Base-by-base conservation (phyloP, 805 yeast genomes). In the Yarrowia yakushimensis region DNA sequence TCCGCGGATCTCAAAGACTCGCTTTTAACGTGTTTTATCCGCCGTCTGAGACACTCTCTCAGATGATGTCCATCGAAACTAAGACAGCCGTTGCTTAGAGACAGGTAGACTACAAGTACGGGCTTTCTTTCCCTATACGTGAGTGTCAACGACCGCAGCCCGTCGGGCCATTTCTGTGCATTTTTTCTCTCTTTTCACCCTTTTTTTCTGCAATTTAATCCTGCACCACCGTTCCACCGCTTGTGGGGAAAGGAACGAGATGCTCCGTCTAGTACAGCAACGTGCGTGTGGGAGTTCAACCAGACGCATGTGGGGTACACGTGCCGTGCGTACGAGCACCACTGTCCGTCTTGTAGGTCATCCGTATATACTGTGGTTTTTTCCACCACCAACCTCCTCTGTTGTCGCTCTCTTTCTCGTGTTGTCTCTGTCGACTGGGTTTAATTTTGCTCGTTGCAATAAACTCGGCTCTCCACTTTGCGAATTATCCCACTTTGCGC, bases 181-280 rank as follows among this genome's bases (percentile, higher is more conserved):
- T n/a, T n/a, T n/a, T n/a, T n/a, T n/a, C n/a, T n/a, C n/a, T n/a
- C n/a, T n/a, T n/a, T n/a, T n/a, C n/a, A n/a, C n/a, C n/a, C n/a
- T n/a, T n/a, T n/a, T n/a, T n/a, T n/a, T n/a, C n/a, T n/a, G n/a
- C n/a, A n/a, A n/a, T n/a, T n/a, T n/a, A n/a, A n/a, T n/a, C n/a
- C n/a, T 48, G 57, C 57, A 48, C 57, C 57, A 31, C 57, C 57
- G 57, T 48, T 48, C 50, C 50, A 12, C 52, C 36, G 36, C 52
- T 45, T 45, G 52, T 45, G 52, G 52, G 52, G 52, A 45, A 45
- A 45, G 52, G 52, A 45, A 45, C 52, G 52, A 45, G 52, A 41
- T 17, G 45, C 13, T 23, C 20, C 30, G 17, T 23, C 10, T 18
- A n/a, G 31, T 22, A 11, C 18, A 8, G 10, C 11, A 13, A 23